phyloP scores from a whole-genome alignment of 2,329 filamentous ascomycete genomes.

The Fusarium pseudocircinatum region DNA sequence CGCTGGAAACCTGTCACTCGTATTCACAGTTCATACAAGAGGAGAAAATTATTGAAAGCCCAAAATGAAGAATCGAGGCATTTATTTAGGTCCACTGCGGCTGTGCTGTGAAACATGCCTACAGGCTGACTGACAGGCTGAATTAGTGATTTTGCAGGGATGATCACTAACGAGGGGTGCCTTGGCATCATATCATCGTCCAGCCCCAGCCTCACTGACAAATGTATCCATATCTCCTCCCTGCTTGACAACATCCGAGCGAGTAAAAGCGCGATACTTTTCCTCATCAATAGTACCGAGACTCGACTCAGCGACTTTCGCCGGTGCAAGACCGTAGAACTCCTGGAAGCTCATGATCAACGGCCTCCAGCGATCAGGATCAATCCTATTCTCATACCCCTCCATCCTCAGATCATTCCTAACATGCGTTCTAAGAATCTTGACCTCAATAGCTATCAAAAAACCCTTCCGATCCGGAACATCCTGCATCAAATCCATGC shows the following conservation, averaged over 20 bases:
- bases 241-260: background rate
- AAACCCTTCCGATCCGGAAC: accelerated
- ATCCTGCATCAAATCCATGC: background rate
- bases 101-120: background rate
- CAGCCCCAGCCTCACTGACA: background rate
- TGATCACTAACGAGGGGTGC: background rate
- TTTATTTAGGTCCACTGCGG: background rate
- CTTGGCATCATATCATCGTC: background rate
- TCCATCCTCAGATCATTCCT: background rate
- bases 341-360: background rate
- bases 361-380: background rate
- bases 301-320: background rate
- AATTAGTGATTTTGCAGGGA: background rate
- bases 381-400: background rate
- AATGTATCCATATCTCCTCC: background rate
- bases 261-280: background rate
- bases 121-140: background rate
- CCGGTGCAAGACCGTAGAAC: background rate
- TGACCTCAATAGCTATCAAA: background rate
- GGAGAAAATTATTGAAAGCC: no score
- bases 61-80: background rate
- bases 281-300: background rate
- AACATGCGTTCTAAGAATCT: background rate
- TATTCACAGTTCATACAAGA: accelerated
- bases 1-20: background rate